Evolutionary conservation across 257 asterid species (phyloP).

Genomic region (Datura wrightii): DNA sequence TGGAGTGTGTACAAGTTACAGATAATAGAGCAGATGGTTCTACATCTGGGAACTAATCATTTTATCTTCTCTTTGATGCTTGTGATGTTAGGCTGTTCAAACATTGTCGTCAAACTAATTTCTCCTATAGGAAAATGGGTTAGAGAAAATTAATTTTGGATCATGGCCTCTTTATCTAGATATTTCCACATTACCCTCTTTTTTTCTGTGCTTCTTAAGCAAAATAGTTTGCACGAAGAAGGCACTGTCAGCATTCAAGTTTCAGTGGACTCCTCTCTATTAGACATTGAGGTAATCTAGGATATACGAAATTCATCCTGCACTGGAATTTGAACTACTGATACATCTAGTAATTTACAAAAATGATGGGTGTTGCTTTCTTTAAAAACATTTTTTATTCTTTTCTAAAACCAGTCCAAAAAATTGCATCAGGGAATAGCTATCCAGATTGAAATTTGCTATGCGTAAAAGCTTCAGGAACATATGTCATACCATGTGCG

Average conservation of each 20-base stretch:
- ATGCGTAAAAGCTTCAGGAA: background rate
- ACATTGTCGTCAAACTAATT: background rate
- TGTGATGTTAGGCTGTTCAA: background rate
- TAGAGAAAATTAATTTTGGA: background rate
- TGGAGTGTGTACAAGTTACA: conserved; percentile 38
- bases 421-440: background rate
- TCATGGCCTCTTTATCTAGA: background rate
- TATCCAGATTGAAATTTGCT: background rate
- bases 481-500: background rate
- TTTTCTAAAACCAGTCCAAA: too few species aligned
- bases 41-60: conserved; percentile 1
- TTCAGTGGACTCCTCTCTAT: background rate
- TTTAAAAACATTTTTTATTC: background rate
- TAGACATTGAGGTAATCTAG: too few species aligned
- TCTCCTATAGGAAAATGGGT: background rate
- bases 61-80: background rate
- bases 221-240: background rate
- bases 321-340: background rate
- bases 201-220: background rate
- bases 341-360: background rate
- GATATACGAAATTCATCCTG: too few species aligned
- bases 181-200: background rate
- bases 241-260: background rate
- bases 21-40: conserved; percentile 36
- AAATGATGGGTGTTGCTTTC: background rate